Evolutionary conservation across 306 rosid species (phyloP), one percentile per base, ranked within the genome.

Genomic region (Medicago arabica): DNA sequence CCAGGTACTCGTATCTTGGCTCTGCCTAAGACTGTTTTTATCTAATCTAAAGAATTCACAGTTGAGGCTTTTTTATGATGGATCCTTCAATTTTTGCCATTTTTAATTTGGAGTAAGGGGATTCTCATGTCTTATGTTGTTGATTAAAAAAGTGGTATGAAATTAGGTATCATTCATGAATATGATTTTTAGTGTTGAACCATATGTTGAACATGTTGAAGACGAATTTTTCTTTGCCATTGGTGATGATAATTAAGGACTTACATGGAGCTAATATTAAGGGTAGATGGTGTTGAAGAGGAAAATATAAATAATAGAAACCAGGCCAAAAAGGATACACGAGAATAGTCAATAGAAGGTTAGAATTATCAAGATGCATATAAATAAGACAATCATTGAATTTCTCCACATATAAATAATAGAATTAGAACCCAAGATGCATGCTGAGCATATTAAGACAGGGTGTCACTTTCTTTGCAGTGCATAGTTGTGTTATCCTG

Each of bases 1-100:
- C 57, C 99, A 95, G 99, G 97, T 95, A 80, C 46, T 61, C 57
- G 59, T 49, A 81, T 44, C 44, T 69, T 60, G 43, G 18, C 74
- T 67, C 69, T 9, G 68, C 18, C 2, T 71, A 31, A 46, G 28
- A 38, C 43, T 74, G 75, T 28, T 63, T 67, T 80, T 40, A 53
- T 60, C 19, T 43, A 34, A 53, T 60, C 19, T 43, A 34, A 58
- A 47, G 12, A 71, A 43, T 67, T 69, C 34, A 47, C 61, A 46
- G 9, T 47, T 66, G 16, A n/a, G 9, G 46, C 12, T 18, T 66
- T 44, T 46, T 76, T 71, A 38, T 21, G 14, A 31, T 66, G 59
- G 65, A 44, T 31, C 21, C 14, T 71, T 65, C 16, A 39, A 19
- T 75, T 47, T 47, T 65, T 71, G 15, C 54, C 19, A 67, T 68